Evolutionary conservation across 2,329 filamentous ascomycete species (phyloP).

Genomic region (Didymella glomerata): DNA sequence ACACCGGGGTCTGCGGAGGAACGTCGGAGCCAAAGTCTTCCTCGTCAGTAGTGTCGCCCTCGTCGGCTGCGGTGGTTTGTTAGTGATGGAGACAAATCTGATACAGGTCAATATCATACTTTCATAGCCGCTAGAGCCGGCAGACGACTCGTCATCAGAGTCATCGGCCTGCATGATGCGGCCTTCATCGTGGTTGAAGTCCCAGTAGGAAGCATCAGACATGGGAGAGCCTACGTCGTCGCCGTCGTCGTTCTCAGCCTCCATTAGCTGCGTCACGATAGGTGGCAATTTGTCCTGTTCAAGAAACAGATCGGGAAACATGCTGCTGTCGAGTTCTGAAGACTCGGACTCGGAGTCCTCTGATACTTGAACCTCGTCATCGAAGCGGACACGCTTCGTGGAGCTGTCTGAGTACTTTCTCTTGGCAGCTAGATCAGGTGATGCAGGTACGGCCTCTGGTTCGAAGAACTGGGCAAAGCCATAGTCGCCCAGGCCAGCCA

Average conservation of each 20-base stretch:
- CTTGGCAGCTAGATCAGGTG: conserved; percentile 46
- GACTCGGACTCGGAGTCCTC: conserved; percentile 61
- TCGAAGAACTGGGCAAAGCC: conserved; percentile 50
- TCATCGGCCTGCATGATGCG: conserved; percentile 44
- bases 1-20: conserved; percentile 56
- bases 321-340: conserved; percentile 67
- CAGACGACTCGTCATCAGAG: conserved; percentile 55
- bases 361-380: conserved; percentile 69
- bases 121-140: conserved; percentile 64
- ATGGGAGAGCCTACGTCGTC: conserved; percentile 58
- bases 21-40: conserved; percentile 56
- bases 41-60: conserved; percentile 67
- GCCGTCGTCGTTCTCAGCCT: conserved; percentile 58
- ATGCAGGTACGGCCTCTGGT: conserved; percentile 54
- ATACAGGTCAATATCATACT: conserved; percentile 57
- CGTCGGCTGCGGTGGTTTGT: conserved; percentile 60
- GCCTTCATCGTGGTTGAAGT: conserved; percentile 63
- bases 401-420: conserved; percentile 52
- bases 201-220: conserved; percentile 66
- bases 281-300: conserved; percentile 77
- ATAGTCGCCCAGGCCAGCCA: conserved; percentile 40
- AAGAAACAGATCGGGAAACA: conserved; percentile 82
- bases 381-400: conserved; percentile 76
- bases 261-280: conserved; percentile 75
- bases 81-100: conserved; percentile 52